Evolutionary conservation across 148 eudicot genomes (phyloP), one percentile per base, ranked within the genome.

Genomic region (Arbutus unedo): DNA sequence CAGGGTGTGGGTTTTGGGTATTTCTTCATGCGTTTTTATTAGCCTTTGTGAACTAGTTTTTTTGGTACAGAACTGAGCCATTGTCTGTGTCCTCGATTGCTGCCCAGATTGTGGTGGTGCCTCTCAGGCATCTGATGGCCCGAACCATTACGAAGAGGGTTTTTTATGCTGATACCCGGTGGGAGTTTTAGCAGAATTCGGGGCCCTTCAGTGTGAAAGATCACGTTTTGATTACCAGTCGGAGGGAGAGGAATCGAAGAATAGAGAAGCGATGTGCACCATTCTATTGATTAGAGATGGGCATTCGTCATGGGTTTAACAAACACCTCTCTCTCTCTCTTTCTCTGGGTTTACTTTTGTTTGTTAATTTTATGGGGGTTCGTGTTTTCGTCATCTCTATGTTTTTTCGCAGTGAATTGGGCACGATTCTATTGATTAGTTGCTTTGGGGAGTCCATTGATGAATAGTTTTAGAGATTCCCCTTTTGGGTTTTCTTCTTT

Each of bases 171-270:
- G 95, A 91, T 2, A 82, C 87, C 3, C 70, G 81, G n/a, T 92
- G 83, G 68, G 81, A 87, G 82, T 90, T 92, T 19, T 85, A 86
- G 41, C 13, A 91, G 79, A 94, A 94, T n/a, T 94, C 96, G 0
- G 96, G 96, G 0, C 95, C 98, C 0, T 94, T 94, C 57, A 94
- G 89, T 64, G 78, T 94, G 0, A 94, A 94, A 60, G 96, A 94
- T n/a, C 98, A 92, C 84, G 98, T 92, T 19, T 67, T 94, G 89
- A 92, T 94, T 19, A 94, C 98, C n/a, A n/a, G n/a, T n/a, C n/a
- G n/a, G n/a, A n/a, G n/a, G n/a, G n/a, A n/a, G 38, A 31, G 38
- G 38, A 31, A 31, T 31, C 38, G 38, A 31, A 31, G 38, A 31
- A 31, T 31, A 31, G 1, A 31, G 38, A 31, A 31, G 38, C 38